phyloP scores from a whole-genome alignment of 805 yeast genomes.

The Saccharomycopsis oosterbeekiorum region DNA sequence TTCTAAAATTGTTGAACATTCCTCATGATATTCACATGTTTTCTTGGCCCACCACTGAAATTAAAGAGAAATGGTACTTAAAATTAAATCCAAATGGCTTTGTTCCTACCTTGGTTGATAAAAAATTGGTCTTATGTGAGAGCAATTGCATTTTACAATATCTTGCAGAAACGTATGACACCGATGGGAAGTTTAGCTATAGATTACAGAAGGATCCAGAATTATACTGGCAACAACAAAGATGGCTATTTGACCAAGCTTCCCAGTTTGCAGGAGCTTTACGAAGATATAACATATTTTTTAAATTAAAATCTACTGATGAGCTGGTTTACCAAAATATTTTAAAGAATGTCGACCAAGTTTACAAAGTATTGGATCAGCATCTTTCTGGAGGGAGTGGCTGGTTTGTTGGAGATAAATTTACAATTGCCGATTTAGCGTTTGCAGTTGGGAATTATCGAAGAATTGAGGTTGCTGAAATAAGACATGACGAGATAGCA shows the following conservation, averaged over 20 bases:
- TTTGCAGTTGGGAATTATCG: neutral
- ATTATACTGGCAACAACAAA: slow-evolving; percentile 42
- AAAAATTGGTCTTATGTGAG: slow-evolving; percentile 38
- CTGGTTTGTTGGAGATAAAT: slow-evolving; percentile 49
- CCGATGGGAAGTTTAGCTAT: slow-evolving; percentile 34
- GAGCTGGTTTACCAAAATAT: slow-evolving; percentile 48
- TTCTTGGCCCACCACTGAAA: slow-evolving; percentile 34
- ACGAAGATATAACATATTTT: slow-evolving; percentile 17
- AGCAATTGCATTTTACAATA: slow-evolving; percentile 54
- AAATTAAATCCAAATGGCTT: slow-evolving; percentile 53
- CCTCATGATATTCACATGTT: slow-evolving; percentile 30
- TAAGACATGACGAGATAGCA: neutral
- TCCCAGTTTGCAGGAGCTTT: slow-evolving; percentile 31
- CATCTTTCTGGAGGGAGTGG: slow-evolving; percentile 41
- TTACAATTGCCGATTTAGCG: slow-evolving; percentile 44
- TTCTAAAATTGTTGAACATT: slow-evolving; percentile 26
- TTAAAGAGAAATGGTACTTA: slow-evolving; percentile 49
- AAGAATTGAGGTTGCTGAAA: neutral
- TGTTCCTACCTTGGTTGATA: slow-evolving; percentile 44
- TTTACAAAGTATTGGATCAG: slow-evolving; percentile 44
- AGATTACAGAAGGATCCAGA: slow-evolving; percentile 17
- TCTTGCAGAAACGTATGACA: slow-evolving; percentile 52
- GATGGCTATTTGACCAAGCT: slow-evolving; percentile 47
- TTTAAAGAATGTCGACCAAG: slow-evolving; percentile 41
- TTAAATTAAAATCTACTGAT: slow-evolving; percentile 25